Evolutionary conservation across 345 rosid genomes (phyloP).

Genomic region (Moricandia arvensis): DNA sequence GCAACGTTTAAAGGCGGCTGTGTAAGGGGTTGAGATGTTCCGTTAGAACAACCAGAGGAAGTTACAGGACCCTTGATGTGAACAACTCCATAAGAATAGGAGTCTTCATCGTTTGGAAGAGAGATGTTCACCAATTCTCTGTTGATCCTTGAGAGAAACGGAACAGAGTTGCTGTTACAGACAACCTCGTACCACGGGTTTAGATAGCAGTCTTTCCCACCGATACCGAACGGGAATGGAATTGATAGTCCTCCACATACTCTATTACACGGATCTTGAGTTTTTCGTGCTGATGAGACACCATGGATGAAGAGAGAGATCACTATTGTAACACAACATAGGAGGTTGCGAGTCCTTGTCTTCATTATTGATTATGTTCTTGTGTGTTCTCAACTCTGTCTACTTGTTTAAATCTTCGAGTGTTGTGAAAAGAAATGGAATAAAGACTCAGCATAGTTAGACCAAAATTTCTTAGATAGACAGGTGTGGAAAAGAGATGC

Average conservation of each 20-base stretch:
- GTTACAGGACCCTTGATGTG: conserved; percentile 28
- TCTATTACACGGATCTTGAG: conserved; percentile 15
- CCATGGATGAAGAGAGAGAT: conserved; percentile 20
- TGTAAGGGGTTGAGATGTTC: not conserved
- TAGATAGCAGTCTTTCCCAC: conserved; percentile 32
- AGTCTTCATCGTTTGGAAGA: not conserved
- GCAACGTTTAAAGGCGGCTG: conserved; percentile 16
- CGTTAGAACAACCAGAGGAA: conserved; percentile 28
- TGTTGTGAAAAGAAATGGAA: not conserved
- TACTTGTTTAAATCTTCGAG: not conserved
- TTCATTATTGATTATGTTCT: conserved; percentile 7
- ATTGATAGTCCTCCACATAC: conserved; percentile 17
- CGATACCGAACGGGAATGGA: conserved; percentile 34
- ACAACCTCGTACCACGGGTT: conserved; percentile 19
- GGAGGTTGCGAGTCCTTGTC: conserved; percentile 13
- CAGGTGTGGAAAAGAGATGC: conserved; percentile 1
- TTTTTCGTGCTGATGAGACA: not conserved
- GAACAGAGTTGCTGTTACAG: conserved; percentile 11
- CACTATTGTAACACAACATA: not conserved
- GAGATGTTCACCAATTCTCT: conserved; percentile 24
- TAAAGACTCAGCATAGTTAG: not conserved
- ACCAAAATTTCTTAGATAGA: conserved; percentile 1
- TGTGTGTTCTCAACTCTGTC: not conserved
- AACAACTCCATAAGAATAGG: conserved; percentile 10
- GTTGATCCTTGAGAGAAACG: conserved; percentile 1